Percentiles rank a stretch among this genome's conserved stretches.
Evolutionary conservation across 805 yeast species (phyloP).

Genomic region (Yarrowia yakushimensis): DNA sequence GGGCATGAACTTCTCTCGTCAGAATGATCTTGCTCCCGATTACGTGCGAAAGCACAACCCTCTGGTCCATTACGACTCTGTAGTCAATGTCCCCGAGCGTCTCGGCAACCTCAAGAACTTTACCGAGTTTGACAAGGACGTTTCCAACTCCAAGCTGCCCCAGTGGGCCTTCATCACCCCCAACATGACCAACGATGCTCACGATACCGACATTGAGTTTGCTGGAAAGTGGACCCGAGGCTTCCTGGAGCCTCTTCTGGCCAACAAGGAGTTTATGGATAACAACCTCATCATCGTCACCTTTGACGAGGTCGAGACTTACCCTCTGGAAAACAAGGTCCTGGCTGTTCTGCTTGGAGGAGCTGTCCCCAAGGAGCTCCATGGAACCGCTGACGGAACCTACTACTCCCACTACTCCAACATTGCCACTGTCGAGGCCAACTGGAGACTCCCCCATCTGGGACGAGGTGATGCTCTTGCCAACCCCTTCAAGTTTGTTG

Average conservation of each 20-base stretch:
- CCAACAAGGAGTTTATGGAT: constrained; percentile 47
- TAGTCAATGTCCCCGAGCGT: constrained; percentile 40
- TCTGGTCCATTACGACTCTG: constrained; percentile 44
- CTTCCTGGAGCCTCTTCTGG: constrained; percentile 46
- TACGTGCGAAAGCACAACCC: constrained; percentile 56
- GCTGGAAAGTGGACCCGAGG: constrained; percentile 47
- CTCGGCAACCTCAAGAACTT: constrained; percentile 48
- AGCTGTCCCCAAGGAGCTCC: constrained; percentile 42
- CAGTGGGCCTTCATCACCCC: constrained; percentile 55
- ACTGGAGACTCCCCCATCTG: constrained; percentile 49
- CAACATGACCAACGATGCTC: constrained; percentile 53
- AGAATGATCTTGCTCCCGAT: constrained; percentile 44
- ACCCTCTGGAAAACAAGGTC: constrained; percentile 45
- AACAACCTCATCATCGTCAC: constrained; percentile 47
- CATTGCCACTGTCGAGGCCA: constrained; percentile 48
- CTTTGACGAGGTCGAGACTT: constrained; percentile 49
- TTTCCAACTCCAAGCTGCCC: constrained; percentile 43
- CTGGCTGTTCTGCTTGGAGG: constrained; percentile 49
- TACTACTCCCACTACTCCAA: constrained; percentile 54
- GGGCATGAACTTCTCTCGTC: constrained; percentile 48
- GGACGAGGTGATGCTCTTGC: constrained; percentile 52
- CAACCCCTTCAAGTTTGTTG: constrained; percentile 46
- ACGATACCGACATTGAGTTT: constrained; percentile 46
- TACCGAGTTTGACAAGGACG: constrained; percentile 44
- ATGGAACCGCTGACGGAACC: constrained; percentile 47